These are phyloP conservation scores for Trichoderma hamatum DNA, from an alignment of 2,329 filamentous ascomycete species.

Conservation along the genomic window DNA sequence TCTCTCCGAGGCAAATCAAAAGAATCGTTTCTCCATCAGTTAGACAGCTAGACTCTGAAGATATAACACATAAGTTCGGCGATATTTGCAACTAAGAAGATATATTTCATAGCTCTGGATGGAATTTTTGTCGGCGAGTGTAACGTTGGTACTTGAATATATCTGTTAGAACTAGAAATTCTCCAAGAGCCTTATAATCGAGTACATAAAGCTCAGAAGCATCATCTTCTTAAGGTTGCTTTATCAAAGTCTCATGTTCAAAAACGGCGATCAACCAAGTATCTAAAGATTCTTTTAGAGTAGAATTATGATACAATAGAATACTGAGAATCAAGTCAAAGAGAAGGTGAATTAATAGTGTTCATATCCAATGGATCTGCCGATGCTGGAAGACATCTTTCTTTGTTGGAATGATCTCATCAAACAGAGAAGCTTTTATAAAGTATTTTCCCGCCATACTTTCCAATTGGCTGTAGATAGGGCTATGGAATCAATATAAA, in stretches of 20 bases:
- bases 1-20: not conserved
- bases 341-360: not conserved
- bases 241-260: not conserved
- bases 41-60: not conserved
- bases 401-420: not conserved
- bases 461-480: not conserved
- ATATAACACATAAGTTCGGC: not conserved
- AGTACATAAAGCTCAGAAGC: not conserved
- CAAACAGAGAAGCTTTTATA: not conserved
- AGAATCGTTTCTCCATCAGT: not conserved
- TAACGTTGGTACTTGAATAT: not conserved
- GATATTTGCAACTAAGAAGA: not conserved
- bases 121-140: not conserved
- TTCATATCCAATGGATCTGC: not conserved
- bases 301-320: too few relatives aligned
- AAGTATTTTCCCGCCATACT: not conserved
- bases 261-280: not conserved
- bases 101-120: not conserved
- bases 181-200: not conserved
- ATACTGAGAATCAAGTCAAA: too few relatives aligned
- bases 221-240: not conserved
- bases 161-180: rapidly evolving
- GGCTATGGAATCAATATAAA: not conserved
- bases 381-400: not conserved
- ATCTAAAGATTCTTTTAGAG: too few relatives aligned